Conservation (phyloP, 2,329 filamentous ascomycete species). For the Colletotrichum nymphaeae region DNA sequence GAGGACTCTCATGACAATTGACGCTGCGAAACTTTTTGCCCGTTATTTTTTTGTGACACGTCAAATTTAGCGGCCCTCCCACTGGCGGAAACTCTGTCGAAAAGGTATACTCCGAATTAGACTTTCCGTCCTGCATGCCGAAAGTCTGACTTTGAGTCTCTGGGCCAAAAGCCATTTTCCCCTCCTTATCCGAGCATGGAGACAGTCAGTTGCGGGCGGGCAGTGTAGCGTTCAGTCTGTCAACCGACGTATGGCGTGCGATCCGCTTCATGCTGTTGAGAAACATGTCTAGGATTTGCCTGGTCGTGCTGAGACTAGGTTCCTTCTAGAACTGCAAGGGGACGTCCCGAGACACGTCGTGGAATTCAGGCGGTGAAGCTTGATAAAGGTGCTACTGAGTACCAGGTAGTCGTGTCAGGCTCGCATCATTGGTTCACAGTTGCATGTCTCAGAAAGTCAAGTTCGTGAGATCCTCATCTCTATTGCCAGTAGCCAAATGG, state of each 20-base stretch:
- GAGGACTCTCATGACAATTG: no score
- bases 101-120: neutral
- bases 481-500: conserved; percentile 23
- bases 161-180: neutral
- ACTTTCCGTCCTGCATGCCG: neutral
- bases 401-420: neutral
- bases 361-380: neutral
- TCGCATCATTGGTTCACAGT: neutral
- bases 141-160: neutral
- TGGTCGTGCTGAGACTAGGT: neutral
- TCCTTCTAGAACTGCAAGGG: neutral
- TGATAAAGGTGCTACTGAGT: neutral
- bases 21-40: no score
- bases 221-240: neutral
- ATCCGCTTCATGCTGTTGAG: conserved; percentile 9
- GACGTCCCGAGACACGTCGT: neutral
- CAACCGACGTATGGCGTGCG: neutral
- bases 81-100: neutral
- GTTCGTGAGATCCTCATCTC: conserved; percentile 23
- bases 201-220: no score
- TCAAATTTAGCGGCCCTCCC: neutral
- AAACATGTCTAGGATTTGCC: neutral
- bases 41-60: no score
- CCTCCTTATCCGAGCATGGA: neutral
- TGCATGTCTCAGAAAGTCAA: neutral